Conservation (phyloP, 1,284 basidiomycete genomes). For the Violaceomyces palustris region DNA sequence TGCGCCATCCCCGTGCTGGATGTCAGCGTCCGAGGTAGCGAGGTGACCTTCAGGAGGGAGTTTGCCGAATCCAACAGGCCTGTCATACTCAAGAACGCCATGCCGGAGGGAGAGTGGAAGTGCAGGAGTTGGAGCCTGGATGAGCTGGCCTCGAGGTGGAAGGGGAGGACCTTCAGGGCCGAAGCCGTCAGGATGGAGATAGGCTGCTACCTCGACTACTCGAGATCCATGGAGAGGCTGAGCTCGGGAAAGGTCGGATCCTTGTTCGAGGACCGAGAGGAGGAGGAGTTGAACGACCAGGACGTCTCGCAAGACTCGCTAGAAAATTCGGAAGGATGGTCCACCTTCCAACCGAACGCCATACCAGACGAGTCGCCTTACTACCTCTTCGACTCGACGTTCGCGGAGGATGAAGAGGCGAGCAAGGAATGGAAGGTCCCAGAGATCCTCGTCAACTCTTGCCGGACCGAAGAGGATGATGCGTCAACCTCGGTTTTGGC, state of each 20-base stretch:
- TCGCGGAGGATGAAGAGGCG: constrained; percentile 32
- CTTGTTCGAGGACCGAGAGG: no score
- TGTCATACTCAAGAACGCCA: constrained; percentile 39
- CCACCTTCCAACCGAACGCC: constrained; percentile 26
- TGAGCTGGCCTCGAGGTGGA: constrained; percentile 25
- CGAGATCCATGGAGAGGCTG: constrained; percentile 27
- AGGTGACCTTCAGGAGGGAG: constrained; percentile 11
- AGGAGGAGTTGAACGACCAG: constrained; percentile 22
- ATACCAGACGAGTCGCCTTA: constrained; percentile 48
- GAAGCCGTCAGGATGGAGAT: constrained; percentile 36
- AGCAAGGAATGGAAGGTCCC: constrained; percentile 36
- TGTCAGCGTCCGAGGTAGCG: constrained; percentile 10
- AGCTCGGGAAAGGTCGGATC: no score
- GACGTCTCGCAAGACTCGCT: background rate
- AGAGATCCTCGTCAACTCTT: constrained; percentile 30
- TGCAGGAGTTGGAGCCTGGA: constrained; percentile 39
- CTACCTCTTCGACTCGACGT: constrained; percentile 45
- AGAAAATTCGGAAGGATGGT: constrained; percentile 13
- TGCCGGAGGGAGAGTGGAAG: constrained; percentile 29
- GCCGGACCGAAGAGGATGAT: constrained; percentile 10
- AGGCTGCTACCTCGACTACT: constrained; percentile 37
- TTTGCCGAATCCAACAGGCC: constrained; percentile 26
- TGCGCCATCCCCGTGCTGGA: constrained; percentile 2
- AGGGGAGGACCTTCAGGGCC: constrained; percentile 36
- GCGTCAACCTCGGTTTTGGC: no score